Percentiles rank a stretch among this genome's conserved stretches.
Conservation (phyloP, 2,329 filamentous ascomycete species). For the Fusarium aywerte region DNA sequence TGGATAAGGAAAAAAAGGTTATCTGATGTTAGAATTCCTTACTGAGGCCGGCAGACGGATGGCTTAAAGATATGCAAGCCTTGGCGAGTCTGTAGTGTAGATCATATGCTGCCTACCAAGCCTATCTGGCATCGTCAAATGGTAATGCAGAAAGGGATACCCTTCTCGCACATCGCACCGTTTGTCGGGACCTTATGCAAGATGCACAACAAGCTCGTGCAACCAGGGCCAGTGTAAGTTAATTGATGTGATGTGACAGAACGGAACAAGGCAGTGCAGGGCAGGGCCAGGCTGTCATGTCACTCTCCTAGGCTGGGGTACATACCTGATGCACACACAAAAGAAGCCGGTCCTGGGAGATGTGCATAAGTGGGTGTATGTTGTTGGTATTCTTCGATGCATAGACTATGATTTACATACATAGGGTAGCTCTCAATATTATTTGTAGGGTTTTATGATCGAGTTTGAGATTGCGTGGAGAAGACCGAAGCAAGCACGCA, state of each 20-base stretch:
- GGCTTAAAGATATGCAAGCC: constrained; percentile 16
- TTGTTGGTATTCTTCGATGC: constrained; percentile 24
- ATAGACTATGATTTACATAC: constrained; percentile 32
- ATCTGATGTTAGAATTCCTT: not conserved
- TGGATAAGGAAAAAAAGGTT: not conserved
- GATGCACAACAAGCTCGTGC: constrained; percentile 44
- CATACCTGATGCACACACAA: constrained; percentile 39
- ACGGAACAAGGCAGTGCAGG: constrained; percentile 20
- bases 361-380: constrained; percentile 40
- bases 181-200: constrained; percentile 44
- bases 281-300: constrained; percentile 36
- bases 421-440: not conserved
- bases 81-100: constrained; percentile 40
- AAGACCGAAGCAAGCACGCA: not conserved
- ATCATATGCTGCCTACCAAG: constrained; percentile 44
- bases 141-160: constrained; percentile 27
- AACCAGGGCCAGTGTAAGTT: constrained; percentile 34
- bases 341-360: constrained; percentile 23
- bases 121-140: constrained; percentile 31
- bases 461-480: constrained; percentile 3
- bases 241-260: constrained; percentile 3
- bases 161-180: constrained; percentile 42
- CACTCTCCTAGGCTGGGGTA: constrained; percentile 29
- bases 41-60: not conserved
- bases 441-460: not conserved